Conservation (phyloP, 257 asterid genomes). For the Solanum infundibuliforme region DNA sequence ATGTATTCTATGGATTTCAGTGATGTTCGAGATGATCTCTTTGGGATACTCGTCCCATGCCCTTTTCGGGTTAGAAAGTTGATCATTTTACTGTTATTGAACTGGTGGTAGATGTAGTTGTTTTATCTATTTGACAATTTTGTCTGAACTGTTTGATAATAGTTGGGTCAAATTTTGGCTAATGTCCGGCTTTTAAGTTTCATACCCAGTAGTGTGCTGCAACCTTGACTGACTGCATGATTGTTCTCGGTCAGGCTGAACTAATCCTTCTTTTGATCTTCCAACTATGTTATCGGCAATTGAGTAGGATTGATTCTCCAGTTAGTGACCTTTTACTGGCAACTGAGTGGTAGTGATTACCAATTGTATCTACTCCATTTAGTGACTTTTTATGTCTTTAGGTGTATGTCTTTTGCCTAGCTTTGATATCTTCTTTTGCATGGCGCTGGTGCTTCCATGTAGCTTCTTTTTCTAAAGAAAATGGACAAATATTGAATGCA, state of each 20-base stretch:
- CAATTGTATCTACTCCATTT: not conserved
- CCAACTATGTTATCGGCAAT: not conserved
- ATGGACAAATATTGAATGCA: not conserved
- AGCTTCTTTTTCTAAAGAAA: not conserved
- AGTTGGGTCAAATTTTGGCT: not conserved
- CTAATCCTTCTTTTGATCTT: not conserved
- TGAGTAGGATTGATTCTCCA: not conserved
- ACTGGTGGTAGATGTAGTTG: not conserved
- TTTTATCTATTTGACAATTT: not conserved
- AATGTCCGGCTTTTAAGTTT: not conserved
- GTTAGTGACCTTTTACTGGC: not conserved
- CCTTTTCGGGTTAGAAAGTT: slow-evolving; percentile 65
- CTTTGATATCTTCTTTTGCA: not conserved
- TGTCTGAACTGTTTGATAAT: not conserved
- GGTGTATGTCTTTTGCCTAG: not conserved
- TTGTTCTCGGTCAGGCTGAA: not conserved
- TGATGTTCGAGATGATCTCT: slow-evolving; percentile 59
- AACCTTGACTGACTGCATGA: not conserved
- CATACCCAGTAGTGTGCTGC: not conserved
- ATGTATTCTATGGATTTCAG: slow-evolving; percentile 47
- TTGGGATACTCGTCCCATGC: slow-evolving; percentile 63
- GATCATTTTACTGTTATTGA: not conserved
- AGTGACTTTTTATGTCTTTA: not conserved
- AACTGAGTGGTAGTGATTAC: not conserved
- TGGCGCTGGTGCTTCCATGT: not conserved